A percentile compares a stretch with the other conserved stretches of the same genome.
Evolutionary conservation across 2,329 filamentous ascomycete genomes (phyloP).

Genomic region (Alternaria gansuensis): DNA sequence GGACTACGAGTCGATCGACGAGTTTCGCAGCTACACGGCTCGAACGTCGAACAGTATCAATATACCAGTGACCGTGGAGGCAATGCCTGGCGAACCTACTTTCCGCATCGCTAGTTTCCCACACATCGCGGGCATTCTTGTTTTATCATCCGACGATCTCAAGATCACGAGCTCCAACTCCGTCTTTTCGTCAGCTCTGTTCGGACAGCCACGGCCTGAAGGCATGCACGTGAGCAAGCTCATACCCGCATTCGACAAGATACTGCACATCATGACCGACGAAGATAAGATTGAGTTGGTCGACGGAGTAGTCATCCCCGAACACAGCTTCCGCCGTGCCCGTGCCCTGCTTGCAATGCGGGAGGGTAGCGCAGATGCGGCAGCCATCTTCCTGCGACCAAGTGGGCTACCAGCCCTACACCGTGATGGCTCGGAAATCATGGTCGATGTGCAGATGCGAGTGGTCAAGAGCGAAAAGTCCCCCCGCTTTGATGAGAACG

Average conservation of each 20-base stretch:
- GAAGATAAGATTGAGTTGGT: slow-evolving; percentile 84
- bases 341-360: slow-evolving; percentile 83
- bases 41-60: slow-evolving; percentile 78
- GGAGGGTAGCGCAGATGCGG: slow-evolving; percentile 79
- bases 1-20: slow-evolving; percentile 78
- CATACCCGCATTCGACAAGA: slow-evolving; percentile 85
- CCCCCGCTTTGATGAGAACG: slow-evolving; percentile 63
- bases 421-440: slow-evolving; percentile 88
- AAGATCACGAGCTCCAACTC: slow-evolving; percentile 92
- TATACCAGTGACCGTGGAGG: slow-evolving; percentile 84
- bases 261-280: slow-evolving; percentile 81
- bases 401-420: slow-evolving; percentile 86
- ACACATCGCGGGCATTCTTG: slow-evolving; percentile 96
- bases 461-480: slow-evolving; percentile 84
- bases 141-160: slow-evolving; percentile 80
- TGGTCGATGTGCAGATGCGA: slow-evolving; percentile 95
- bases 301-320: slow-evolving; percentile 96
- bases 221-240: slow-evolving; percentile 81
- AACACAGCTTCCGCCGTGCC: slow-evolving; percentile 93
- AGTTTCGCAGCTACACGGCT: slow-evolving; percentile 83
- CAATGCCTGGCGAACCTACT: slow-evolving; percentile 72
- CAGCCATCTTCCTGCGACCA: slow-evolving; percentile 80
- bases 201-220: slow-evolving; percentile 85
- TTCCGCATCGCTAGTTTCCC: slow-evolving; percentile 92
- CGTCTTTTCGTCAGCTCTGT: slow-evolving; percentile 90